Evolutionary conservation across 2,329 filamentous ascomycete species (phyloP), one percentile per base, ranked within the genome.

Genomic region (Cytospora schulzeri): DNA sequence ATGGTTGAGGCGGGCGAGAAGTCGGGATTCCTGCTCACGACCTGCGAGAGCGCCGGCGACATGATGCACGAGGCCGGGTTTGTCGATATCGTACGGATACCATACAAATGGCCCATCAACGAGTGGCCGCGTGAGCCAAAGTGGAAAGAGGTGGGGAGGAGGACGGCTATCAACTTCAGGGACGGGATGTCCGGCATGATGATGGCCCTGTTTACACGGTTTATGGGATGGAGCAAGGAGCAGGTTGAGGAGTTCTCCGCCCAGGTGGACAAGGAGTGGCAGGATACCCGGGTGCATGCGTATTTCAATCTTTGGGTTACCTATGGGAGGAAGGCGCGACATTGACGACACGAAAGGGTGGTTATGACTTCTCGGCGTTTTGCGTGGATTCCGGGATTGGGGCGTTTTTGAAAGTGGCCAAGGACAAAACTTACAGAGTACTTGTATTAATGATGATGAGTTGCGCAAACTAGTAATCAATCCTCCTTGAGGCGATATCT

Each of bases 1-100:
- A 73, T 76, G 71, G 68, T 72, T 62, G 71, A 75, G 50, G 73
- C 73, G 5, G 70, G 71, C 11, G 64, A 62, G 8, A 69, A 65
- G 51, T 71, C 70, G 5, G 73, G 75, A 1, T 70, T 73, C 51
- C 64, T 63, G 7, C 70, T 74, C 22, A 68, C 71, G 55, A 72
- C 68, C 1, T 73, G 72, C 60, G 72, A 70, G n/a, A 60, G 64
- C 45, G 71, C 72, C 1, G 72, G 69, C 22, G 72, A 74, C 19
- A 60, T 69, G 63, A 71, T 73, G 70, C 59, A 67, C 33, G 31
- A 62, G 53, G 62, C 62, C 22, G 57, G 64, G 29, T 61, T 57
- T 6, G 64, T 63, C 64, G 29, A 73, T 61, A 52, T 57, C 26
- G 66, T 66, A 11, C 62, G 64, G 12, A 67, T 66, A 26, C 64